phyloP scores from a whole-genome alignment of 768 basidiomycete species.

The Lactifluus pinguis region DNA sequence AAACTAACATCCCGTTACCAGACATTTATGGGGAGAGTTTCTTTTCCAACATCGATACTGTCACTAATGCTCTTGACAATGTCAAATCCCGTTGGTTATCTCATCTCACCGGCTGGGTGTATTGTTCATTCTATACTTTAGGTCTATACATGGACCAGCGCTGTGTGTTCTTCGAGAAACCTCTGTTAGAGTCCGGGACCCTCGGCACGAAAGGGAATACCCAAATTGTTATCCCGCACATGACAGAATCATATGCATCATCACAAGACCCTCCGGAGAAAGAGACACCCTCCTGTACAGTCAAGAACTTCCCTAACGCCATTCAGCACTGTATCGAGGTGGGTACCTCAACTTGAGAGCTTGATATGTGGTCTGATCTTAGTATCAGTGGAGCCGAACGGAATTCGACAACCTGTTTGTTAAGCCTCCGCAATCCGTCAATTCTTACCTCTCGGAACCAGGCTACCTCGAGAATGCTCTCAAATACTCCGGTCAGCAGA shows the following conservation, averaged over 20 bases:
- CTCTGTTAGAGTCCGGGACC: conserved; percentile 93
- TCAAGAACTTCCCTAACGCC: conserved; percentile 98
- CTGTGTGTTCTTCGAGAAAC: conserved; percentile 93
- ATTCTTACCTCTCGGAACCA: conserved; percentile 93
- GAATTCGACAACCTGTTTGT: conserved; percentile 91
- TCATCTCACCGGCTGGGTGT: background rate
- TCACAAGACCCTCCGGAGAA: conserved; percentile 99
- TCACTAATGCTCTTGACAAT: conserved; percentile 97
- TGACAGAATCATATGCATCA: conserved; percentile 95
- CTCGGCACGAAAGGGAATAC: conserved; percentile 97
- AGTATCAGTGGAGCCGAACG: conserved; percentile 76
- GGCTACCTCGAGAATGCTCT: conserved; percentile 88
- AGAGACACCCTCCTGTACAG: conserved; percentile 91
- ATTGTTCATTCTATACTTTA: conserved; percentile 24
- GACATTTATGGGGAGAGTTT: conserved; percentile 84
- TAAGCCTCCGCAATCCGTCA: conserved; percentile 88
- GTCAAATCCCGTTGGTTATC: conserved; percentile 76
- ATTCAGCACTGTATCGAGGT: conserved; percentile 98
- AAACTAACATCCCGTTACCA: conserved; percentile 28
- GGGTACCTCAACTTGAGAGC: conserved; percentile 18
- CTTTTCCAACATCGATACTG: conserved; percentile 81
- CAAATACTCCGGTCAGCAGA: conserved; percentile 87
- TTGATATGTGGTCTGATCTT: conserved; percentile 3
- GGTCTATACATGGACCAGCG: conserved; percentile 98
- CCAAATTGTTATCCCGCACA: conserved; percentile 87